Evolutionary conservation across 2,329 filamentous ascomycete species (phyloP).

Genomic region (Pyricularia pennisetigena): DNA sequence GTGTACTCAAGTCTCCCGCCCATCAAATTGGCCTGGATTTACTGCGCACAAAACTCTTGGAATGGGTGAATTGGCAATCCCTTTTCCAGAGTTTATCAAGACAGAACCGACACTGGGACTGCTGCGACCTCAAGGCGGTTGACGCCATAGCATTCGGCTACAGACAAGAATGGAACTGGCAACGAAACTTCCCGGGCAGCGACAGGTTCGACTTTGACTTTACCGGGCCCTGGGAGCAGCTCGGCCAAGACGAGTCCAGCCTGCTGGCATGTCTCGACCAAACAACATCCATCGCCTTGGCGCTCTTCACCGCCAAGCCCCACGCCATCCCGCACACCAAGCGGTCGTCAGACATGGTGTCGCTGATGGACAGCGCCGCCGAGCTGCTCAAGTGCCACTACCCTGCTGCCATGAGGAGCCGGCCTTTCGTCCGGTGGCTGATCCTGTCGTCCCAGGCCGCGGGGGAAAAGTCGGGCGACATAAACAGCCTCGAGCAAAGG

Average conservation of each 20-base stretch:
- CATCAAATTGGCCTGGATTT: neutral
- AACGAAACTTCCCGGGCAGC: neutral
- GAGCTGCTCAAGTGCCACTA: neutral
- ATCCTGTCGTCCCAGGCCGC: neutral
- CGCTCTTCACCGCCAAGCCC: neutral
- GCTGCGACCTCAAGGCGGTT: neutral
- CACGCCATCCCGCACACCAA: too few relatives aligned
- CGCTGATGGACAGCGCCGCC: neutral
- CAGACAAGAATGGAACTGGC: neutral
- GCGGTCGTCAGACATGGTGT: neutral
- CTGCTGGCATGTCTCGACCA: neutral
- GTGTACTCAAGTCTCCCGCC: neutral
- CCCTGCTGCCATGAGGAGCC: slow-evolving; percentile 1
- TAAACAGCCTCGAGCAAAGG: neutral
- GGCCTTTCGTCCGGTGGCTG: slow-evolving; percentile 3
- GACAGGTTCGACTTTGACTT: neutral
- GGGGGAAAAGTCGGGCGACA: neutral
- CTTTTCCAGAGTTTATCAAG: neutral
- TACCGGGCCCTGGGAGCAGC: neutral
- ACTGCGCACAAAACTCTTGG: neutral
- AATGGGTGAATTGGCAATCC: neutral
- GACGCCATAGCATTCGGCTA: neutral
- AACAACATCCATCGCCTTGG: neutral
- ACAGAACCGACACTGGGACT: slow-evolving; percentile 1
- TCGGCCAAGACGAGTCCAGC: neutral